Percentiles rank a stretch among this genome's conserved stretches.
Evolutionary conservation across 768 basidiomycete genomes (phyloP).

Genomic region (Hortiboletus campestris): DNA sequence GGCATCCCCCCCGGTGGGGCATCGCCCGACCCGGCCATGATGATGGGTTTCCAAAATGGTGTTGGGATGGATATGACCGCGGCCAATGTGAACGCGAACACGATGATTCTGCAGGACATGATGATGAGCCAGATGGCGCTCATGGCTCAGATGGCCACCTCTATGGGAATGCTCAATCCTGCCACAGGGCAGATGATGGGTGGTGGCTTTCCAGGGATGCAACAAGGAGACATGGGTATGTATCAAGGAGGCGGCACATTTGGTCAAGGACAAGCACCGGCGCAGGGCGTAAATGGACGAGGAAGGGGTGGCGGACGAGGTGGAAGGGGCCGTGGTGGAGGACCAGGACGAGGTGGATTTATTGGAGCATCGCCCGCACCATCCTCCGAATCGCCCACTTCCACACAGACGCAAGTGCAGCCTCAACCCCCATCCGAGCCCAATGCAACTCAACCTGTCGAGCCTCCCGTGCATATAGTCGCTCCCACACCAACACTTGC

Average conservation of each 20-base stretch:
- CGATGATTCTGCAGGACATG: constrained; percentile 80
- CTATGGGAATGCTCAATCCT: constrained; percentile 75
- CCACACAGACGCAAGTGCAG: constrained; percentile 21
- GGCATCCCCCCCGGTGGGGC: constrained; percentile 38
- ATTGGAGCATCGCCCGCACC: constrained; percentile 24
- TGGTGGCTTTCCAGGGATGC: constrained; percentile 60
- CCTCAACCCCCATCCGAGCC: constrained; percentile 18
- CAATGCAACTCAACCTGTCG: constrained; percentile 3
- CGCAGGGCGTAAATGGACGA: constrained; percentile 32
- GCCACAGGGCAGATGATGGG: constrained; percentile 54
- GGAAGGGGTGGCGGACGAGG: constrained; percentile 49
- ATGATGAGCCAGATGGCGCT: constrained; percentile 91
- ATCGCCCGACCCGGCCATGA: constrained; percentile 36
- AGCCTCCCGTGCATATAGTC: constrained; percentile 16
- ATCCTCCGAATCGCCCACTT: constrained; percentile 16
- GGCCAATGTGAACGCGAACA: constrained; percentile 61
- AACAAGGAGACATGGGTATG: constrained; percentile 51
- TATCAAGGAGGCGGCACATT: constrained; percentile 32
- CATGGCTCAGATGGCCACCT: constrained; percentile 89
- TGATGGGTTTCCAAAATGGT: constrained; percentile 47
- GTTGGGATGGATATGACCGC: constrained; percentile 40
- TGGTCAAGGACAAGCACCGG: constrained; percentile 15
- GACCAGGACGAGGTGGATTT: constrained; percentile 43
- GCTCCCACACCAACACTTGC: constrained; percentile 29
- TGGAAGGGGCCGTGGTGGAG: constrained; percentile 45